These are phyloP conservation scores for Mychonastes homosphaera DNA, from an alignment of 139 green algal genomes.

Conservation along the genomic window DNA sequence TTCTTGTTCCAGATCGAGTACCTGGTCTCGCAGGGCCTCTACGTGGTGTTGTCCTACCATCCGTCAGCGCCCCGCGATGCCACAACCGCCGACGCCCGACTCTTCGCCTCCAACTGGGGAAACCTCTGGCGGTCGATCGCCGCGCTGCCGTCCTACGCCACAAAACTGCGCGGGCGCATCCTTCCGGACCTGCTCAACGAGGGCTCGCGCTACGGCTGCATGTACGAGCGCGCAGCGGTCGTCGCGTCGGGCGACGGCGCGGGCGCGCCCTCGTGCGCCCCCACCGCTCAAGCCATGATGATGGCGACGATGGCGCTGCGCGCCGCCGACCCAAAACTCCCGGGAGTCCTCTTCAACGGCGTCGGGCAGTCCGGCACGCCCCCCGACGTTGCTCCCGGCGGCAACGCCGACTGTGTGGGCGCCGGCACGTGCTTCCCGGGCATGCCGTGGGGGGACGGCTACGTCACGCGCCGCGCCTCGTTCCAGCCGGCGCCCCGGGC, in stretches of 20 bases:
- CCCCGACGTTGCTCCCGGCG: not conserved
- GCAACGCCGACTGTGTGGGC: too few species aligned
- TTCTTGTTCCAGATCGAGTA: constrained; percentile 26
- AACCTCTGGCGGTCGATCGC: constrained; percentile 12
- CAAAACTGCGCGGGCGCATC: constrained; percentile 5
- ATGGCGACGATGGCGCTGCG: not conserved
- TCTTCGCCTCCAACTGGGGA: constrained; percentile 19
- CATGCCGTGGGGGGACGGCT: too few species aligned
- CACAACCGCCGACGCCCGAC: constrained; percentile 2
- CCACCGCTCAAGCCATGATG: not conserved
- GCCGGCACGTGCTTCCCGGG: too few species aligned
- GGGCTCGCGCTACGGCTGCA: too few species aligned
- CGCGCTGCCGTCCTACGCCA: constrained; percentile 12
- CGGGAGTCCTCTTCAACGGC: not conserved
- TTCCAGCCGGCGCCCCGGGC: too few species aligned
- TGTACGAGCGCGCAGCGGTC: too few species aligned
- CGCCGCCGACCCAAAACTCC: not conserved
- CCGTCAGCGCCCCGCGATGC: constrained; percentile 1
- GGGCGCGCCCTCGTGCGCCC: not conserved
- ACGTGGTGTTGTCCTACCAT: constrained; percentile 15
- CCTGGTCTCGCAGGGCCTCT: constrained; percentile 20
- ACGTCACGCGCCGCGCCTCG: too few species aligned
- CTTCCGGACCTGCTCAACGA: constrained; percentile 21
- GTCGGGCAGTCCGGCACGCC: constrained; percentile 7
- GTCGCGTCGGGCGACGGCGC: too few species aligned